Percentiles rank a stretch among this genome's conserved stretches.
These are phyloP conservation scores for Blattamonas nauphoetae DNA, from an alignment of 78 protist genomes.

Conservation along the genomic window DNA sequence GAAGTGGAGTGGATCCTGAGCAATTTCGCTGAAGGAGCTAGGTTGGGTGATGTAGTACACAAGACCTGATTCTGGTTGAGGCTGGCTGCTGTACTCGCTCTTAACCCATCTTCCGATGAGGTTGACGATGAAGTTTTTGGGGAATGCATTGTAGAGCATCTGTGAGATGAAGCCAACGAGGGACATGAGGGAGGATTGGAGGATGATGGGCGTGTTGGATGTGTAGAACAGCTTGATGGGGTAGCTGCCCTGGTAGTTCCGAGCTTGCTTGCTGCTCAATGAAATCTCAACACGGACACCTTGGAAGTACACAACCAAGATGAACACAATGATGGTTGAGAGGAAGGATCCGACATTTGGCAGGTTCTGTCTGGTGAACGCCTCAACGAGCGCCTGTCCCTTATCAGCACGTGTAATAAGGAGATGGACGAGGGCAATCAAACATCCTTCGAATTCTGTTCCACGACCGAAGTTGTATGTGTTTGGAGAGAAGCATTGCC, in stretches of 20 bases:
- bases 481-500: slow-evolving; percentile 95
- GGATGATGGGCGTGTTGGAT: slow-evolving; percentile 97
- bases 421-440: slow-evolving; percentile 93
- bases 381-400: slow-evolving; percentile 86
- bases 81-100: background rate
- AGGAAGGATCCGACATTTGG: slow-evolving; percentile 96
- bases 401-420: slow-evolving; percentile 73
- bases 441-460: slow-evolving; percentile 98
- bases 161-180: slow-evolving; percentile 93
- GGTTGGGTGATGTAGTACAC: slow-evolving; percentile 97
- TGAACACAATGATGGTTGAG: slow-evolving; percentile 92
- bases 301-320: slow-evolving; percentile 95
- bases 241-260: slow-evolving; percentile 63
- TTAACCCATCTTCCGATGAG: slow-evolving; percentile 88
- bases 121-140: slow-evolving; percentile 62
- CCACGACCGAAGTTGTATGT: slow-evolving; percentile 94
- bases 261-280: background rate
- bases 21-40: slow-evolving; percentile 24
- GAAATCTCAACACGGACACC: slow-evolving; percentile 87
- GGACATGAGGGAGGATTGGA: slow-evolving; percentile 91
- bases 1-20: slow-evolving; percentile 89
- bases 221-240: slow-evolving; percentile 99
- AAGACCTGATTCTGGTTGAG: slow-evolving; percentile 84
- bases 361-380: slow-evolving; percentile 92
- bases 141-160: slow-evolving; percentile 80